Evolutionary conservation across 306 rosid species (phyloP).

Genomic region (Vigna angularis): DNA sequence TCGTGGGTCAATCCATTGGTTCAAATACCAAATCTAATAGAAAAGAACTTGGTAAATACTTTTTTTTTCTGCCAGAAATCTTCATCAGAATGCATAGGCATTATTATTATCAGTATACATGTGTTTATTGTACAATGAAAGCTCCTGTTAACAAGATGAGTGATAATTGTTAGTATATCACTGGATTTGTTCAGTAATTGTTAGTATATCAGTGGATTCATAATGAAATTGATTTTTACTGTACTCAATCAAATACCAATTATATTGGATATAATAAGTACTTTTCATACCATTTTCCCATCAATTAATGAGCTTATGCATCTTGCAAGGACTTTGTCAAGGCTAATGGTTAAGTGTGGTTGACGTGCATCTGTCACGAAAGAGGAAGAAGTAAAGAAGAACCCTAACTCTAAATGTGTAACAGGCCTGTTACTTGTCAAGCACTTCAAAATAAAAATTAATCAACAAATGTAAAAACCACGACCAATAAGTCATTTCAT

Average conservation of each 20-base stretch:
- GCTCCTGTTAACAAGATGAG: too few relatives aligned
- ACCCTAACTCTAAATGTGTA: conserved; percentile 33
- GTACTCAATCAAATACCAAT: not conserved
- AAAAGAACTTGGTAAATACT: too few relatives aligned
- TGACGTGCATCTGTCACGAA: conserved; percentile 47
- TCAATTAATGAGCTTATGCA: not conserved
- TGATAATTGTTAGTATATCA: not conserved
- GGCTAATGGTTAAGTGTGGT: conserved; percentile 45
- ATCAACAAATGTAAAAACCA: conserved; percentile 21
- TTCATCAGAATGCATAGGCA: too few relatives aligned
- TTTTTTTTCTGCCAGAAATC: too few relatives aligned
- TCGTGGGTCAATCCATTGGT: too few relatives aligned
- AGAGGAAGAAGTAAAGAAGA: not conserved
- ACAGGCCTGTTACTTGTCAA: conserved; percentile 52
- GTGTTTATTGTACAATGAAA: too few relatives aligned
- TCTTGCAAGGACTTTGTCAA: conserved; percentile 2
- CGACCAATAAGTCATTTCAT: not conserved
- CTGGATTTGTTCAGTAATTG: not conserved
- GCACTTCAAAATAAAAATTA: conserved; percentile 56
- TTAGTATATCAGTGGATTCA: not conserved
- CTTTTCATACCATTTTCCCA: not conserved
- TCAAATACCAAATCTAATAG: too few relatives aligned
- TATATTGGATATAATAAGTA: not conserved
- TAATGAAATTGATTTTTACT: not conserved
- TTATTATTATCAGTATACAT: too few relatives aligned